Base-by-base conservation (phyloP, 805 yeast genomes). In the Diddensiella caesifluorescens region DNA sequence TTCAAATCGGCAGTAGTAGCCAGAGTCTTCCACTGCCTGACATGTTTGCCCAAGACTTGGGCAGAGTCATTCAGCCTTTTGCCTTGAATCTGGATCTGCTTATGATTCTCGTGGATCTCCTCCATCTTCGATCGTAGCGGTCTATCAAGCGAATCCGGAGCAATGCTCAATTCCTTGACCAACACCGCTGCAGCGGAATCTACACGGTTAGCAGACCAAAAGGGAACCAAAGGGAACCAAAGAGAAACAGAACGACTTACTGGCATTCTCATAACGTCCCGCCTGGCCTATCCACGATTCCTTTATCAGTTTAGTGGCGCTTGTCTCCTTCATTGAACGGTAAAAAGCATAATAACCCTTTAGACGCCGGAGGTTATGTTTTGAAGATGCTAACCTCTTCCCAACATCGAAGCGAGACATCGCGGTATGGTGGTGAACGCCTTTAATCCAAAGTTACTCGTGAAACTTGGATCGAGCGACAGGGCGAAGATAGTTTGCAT, bases 111-210 rank as follows among this genome's bases (percentile, higher is more conserved):
- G 26, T 44, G 51, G n/a, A 58, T 38, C 39, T 48, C 54, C 5
- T 25, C 41, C 41, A 52, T 49, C 42, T 56, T 54, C 33, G 48
- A 52, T 18, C 41, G 50, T 26, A 57, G 39, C 16, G 59, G 58
- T 39, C 30, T 42, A 12, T 47, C 48, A 7, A 59, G 43, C n/a
- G 37, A 47, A 15, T 40, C 35, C 5, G 54, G 48, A 1, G 47
- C 52, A 16, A 39, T 35, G 13, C 25, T 35, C 3, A 51, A 31
- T 21, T 43, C 41, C 2, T 26, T 32, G 10, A 35, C 34, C 15
- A 50, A 36, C n/a, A 34, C 19, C 18, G 39, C 26, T 1, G 48
- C 35, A 7, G 54, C 49, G 5, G 37, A 29, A 21, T 33, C 48
- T 40, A 3, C 10, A n/a, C n/a, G n/a, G n/a, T n/a, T n/a, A n/a